Conservation (phyloP, 805 yeast species). For the Saccharomycopsis oosterbeekiorum region DNA sequence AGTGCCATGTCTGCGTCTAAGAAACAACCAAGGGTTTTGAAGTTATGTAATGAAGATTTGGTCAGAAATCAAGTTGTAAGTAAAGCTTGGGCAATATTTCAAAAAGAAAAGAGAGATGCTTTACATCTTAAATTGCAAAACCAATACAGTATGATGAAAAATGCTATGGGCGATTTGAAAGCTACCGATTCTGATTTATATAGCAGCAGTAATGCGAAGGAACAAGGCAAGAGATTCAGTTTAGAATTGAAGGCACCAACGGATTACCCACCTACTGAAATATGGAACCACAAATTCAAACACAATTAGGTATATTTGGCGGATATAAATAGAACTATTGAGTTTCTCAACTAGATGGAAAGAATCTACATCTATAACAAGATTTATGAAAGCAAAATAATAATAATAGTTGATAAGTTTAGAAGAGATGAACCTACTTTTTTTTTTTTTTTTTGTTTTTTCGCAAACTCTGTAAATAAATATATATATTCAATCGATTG, state of each 20-base stretch:
- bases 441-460: neutral
- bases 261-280: constrained; percentile 71
- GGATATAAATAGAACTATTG: too few species aligned
- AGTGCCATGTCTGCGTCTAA: constrained; percentile 80
- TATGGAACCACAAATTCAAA: constrained; percentile 66
- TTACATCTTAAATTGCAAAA: constrained; percentile 34
- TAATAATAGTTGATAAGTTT: too few species aligned
- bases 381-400: too few species aligned
- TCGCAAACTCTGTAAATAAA: neutral
- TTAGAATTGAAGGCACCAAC: constrained; percentile 82
- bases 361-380: too few species aligned
- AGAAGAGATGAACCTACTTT: neutral
- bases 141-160: constrained; percentile 57
- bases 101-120: constrained; percentile 39
- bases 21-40: constrained; percentile 78
- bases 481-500: neutral
- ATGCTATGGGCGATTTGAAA: constrained; percentile 67
- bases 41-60: constrained; percentile 67
- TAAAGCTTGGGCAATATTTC: constrained; percentile 68
- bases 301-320: constrained; percentile 25
- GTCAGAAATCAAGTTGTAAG: constrained; percentile 76
- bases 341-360: too few species aligned
- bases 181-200: constrained; percentile 43
- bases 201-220: constrained; percentile 48
- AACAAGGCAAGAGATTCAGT: constrained; percentile 58